These are phyloP conservation scores for Geotrichum aggregatum DNA, from an alignment of 1,139 yeast genomes.

Conservation along the genomic window DNA sequence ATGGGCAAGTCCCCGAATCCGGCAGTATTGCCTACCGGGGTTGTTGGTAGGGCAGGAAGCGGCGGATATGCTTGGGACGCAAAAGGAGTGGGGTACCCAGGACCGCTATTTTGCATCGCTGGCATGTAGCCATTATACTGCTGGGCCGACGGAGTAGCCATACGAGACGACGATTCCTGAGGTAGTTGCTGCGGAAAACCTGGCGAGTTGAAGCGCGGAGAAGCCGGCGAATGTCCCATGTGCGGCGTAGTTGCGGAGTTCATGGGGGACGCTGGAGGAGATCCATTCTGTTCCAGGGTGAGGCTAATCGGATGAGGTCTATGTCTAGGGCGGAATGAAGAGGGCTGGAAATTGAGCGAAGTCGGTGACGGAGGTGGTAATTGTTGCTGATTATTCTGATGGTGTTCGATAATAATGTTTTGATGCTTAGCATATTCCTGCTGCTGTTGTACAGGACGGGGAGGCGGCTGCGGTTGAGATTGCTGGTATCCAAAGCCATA, in stretches of 20 bases:
- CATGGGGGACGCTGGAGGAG: slow-evolving; percentile 12
- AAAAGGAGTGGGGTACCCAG: neutral
- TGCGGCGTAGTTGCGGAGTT: slow-evolving; percentile 15
- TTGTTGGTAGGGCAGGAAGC: slow-evolving; percentile 24
- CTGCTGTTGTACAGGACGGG: slow-evolving; percentile 1
- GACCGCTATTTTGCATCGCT: neutral
- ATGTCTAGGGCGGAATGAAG: slow-evolving; percentile 11
- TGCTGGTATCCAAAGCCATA: neutral
- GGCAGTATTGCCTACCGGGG: slow-evolving; percentile 22
- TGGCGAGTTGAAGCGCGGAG: slow-evolving; percentile 5
- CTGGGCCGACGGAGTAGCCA: neutral
- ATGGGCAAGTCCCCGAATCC: slow-evolving; percentile 6
- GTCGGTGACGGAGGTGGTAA: slow-evolving; percentile 13
- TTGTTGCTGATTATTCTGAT: slow-evolving; percentile 8
- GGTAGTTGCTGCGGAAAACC: slow-evolving; percentile 14
- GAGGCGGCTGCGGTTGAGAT: slow-evolving; percentile 7
- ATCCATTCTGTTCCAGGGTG: neutral
- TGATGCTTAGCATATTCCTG: slow-evolving; percentile 13
- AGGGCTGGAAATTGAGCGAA: slow-evolving; percentile 4
- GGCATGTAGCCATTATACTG: neutral
- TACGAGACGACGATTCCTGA: slow-evolving; percentile 2
- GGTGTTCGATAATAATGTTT: slow-evolving; percentile 23
- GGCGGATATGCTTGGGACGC: slow-evolving; percentile 24
- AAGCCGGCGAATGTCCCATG: slow-evolving; percentile 6
- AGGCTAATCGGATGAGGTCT: slow-evolving; percentile 47